Evolutionary conservation across 108 stramenopile genomes (phyloP), one percentile per base, ranked within the genome.

Genomic region (Conticribra weissflogii): DNA sequence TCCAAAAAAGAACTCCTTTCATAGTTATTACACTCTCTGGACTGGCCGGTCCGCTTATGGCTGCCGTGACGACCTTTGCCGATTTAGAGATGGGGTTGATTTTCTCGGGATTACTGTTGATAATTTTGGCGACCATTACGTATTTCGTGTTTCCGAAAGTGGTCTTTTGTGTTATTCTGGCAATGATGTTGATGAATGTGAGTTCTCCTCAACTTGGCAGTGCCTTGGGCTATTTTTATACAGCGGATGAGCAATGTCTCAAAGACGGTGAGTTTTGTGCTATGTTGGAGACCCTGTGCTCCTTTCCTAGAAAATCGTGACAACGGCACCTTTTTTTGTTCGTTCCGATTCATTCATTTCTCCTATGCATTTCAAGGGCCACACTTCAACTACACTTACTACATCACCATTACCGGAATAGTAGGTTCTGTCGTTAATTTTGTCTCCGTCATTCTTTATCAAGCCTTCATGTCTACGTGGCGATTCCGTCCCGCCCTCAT

Each of bases 11-110:
- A 49, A 58, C 53, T 9, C 79, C 79, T 0, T 80, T 80, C 44
- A 46, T 80, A 21, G 60, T 76, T 18, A 80, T 80, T 33, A 80
- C 79, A 30, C 68, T 75, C 21, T 80, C 73, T 19, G 79, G 79
- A 7, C 61, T 80, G 0, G 47, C 79, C 19, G 79, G 65, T 7
- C 79, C 79, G 1, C 4, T 76, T 9, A 33, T 80, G 60, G 74
- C 79, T 19, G 79, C 74, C 14, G 68, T 80, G 4, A 80, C 79
- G 36, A 76, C 74, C 14, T 80, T 68, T 41, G 74, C 69, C 9
- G 41, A 62, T 27, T 55, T 80, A 18, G 59, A 44, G 18, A 70
- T 75, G 29, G 79, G 79, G 15, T 52, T 80, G 34, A 32, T 54
- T 9, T 30, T 69, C 3, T 49, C 79, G 1, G 74, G 51, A 48